Percentiles rank a stretch among this genome's conserved stretches.
phyloP scores from a whole-genome alignment of 2,329 filamentous ascomycete species.

The Epichloe brachyelytri region DNA sequence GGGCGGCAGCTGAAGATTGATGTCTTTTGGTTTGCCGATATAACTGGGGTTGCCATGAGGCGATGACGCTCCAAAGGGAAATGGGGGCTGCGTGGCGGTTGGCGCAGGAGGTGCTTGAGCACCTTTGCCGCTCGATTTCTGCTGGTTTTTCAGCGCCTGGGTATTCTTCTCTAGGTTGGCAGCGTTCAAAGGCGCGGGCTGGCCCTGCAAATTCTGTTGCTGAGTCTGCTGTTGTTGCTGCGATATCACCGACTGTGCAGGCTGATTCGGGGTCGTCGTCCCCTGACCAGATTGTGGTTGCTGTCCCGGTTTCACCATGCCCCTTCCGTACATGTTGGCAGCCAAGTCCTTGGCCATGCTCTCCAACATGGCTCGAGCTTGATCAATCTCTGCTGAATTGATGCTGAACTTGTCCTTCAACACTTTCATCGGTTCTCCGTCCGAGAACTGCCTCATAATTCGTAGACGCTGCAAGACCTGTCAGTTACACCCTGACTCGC shows the following conservation, averaged over 20 bases:
- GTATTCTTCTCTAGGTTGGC: slow-evolving; percentile 40
- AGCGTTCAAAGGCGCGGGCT: slow-evolving; percentile 26
- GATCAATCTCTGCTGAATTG: slow-evolving; percentile 35
- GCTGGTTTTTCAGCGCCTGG: slow-evolving; percentile 29
- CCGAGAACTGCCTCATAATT: slow-evolving; percentile 39
- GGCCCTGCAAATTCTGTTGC: slow-evolving; percentile 12
- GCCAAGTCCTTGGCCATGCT: slow-evolving; percentile 38
- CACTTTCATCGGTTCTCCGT: slow-evolving; percentile 32
- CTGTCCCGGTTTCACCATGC: slow-evolving; percentile 14
- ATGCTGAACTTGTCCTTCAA: slow-evolving; percentile 40
- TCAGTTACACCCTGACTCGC: background rate
- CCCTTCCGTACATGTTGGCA: slow-evolving; percentile 17
- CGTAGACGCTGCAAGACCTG: slow-evolving; percentile 32
- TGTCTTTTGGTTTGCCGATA: slow-evolving; percentile 36
- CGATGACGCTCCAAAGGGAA: slow-evolving; percentile 40
- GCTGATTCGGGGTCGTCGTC: slow-evolving; percentile 15
- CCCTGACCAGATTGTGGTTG: slow-evolving; percentile 13
- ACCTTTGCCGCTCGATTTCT: slow-evolving; percentile 28
- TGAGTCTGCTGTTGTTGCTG: slow-evolving; percentile 13
- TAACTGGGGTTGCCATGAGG: slow-evolving; percentile 48
- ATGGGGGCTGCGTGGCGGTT: slow-evolving; percentile 43
- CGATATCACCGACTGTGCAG: slow-evolving; percentile 1
- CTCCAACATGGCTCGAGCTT: slow-evolving; percentile 33
- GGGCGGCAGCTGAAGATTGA: slow-evolving; percentile 42
- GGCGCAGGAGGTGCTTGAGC: slow-evolving; percentile 42